These are phyloP conservation scores for Aspergillus funiculosus DNA, from an alignment of 495 filamentous ascomycete genomes.

Conservation along the genomic window DNA sequence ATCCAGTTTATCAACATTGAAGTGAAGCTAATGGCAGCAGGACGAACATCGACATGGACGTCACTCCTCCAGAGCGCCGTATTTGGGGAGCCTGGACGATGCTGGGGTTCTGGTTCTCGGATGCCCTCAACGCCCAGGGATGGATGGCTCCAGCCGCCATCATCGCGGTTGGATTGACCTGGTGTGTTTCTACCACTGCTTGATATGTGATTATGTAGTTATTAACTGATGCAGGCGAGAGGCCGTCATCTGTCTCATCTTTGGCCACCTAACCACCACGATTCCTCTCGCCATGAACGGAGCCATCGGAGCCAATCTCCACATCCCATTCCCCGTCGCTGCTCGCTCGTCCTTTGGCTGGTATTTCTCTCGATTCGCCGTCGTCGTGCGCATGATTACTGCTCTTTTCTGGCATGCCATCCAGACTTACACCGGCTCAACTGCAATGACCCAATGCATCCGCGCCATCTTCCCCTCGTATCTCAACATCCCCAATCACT, in stretches of 20 bases:
- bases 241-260: constrained; percentile 4
- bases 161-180: constrained; percentile 2
- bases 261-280: background rate
- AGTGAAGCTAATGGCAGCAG: background rate
- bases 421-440: constrained; percentile 3
- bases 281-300: constrained; percentile 1
- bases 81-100: constrained; percentile 3
- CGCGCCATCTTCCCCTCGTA: background rate
- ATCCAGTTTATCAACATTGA: background rate
- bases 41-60: constrained; percentile 8
- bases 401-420: constrained; percentile 4
- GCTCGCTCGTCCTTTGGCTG: background rate
- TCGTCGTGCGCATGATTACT: background rate
- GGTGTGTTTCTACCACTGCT: background rate
- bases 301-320: constrained; percentile 1
- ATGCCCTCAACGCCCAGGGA: constrained; percentile 6
- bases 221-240: background rate
- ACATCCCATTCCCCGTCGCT: constrained; percentile 1
- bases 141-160: constrained; percentile 1
- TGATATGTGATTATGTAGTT: background rate
- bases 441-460: constrained; percentile 1
- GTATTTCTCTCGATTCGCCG: constrained; percentile 1
- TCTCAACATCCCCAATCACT: background rate
- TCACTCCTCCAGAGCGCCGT: constrained; percentile 2
- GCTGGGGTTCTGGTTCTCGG: constrained; percentile 7